These are phyloP conservation scores for Petrea volubilis DNA, from an alignment of 257 asterid species.

Conservation along the genomic window DNA sequence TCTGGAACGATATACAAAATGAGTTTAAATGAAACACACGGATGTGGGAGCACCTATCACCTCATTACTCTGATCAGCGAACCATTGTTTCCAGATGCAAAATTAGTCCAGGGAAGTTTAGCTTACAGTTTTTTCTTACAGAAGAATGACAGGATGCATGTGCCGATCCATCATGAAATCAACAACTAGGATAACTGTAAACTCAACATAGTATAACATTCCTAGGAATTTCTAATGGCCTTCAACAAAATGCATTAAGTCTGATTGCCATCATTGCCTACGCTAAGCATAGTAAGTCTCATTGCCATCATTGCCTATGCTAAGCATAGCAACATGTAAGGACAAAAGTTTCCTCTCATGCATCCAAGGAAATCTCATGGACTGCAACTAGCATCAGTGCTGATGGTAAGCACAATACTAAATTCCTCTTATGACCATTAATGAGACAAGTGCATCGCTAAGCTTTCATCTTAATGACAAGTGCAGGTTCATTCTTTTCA, in stretches of 20 bases:
- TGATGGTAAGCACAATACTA: not conserved
- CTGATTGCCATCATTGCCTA: not conserved
- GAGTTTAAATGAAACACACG: no score
- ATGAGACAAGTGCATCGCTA: not conserved
- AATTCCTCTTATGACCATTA: not conserved
- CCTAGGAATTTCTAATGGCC: not conserved
- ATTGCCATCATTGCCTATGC: no score
- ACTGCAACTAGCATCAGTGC: not conserved
- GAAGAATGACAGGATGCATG: not conserved
- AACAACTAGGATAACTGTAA: no score
- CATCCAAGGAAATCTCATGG: not conserved
- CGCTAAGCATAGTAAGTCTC: conserved; percentile 7
- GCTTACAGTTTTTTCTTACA: not conserved
- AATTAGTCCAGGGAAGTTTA: not conserved
- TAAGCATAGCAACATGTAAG: no score
- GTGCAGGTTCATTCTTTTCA: not conserved
- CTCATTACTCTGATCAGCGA: not conserved
- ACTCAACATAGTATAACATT: not conserved
- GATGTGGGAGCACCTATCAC: no score
- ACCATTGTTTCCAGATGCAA: no score
- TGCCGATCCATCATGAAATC: not conserved
- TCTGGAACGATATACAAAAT: no score
- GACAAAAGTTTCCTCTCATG: not conserved
- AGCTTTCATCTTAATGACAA: not conserved
- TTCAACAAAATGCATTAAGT: not conserved